Conservation (phyloP, 2,329 filamentous ascomycete genomes). For the Westerdykella aurantiaca region DNA sequence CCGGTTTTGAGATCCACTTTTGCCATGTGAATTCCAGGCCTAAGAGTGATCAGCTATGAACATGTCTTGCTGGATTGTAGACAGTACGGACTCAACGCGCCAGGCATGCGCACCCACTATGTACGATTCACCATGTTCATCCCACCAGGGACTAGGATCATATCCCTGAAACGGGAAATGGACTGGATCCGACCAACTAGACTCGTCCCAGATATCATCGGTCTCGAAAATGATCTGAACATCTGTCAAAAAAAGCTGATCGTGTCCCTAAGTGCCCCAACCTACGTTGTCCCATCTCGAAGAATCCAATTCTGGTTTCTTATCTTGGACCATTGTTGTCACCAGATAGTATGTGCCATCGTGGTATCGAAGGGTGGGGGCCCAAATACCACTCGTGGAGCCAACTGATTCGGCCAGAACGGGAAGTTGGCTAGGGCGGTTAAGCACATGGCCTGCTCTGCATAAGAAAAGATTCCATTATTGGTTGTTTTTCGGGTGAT, state of each 20-base stretch:
- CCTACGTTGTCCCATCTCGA: conserved; percentile 37
- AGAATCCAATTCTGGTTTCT: conserved; percentile 20
- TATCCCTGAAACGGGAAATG: conserved; percentile 48
- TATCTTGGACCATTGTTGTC: conserved; percentile 31
- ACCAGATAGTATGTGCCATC: conserved; percentile 40
- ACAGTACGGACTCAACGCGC: conserved; percentile 12
- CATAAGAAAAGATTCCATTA: neutral
- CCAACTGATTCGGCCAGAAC: conserved; percentile 30
- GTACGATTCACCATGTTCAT: conserved; percentile 51
- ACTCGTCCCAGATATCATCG: conserved; percentile 39
- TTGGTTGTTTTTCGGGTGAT: neutral
- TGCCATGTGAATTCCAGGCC: conserved; percentile 24
- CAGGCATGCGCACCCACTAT: conserved; percentile 34
- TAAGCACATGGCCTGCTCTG: conserved; percentile 27
- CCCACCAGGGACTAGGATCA: conserved; percentile 53
- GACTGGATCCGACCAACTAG: conserved; percentile 46
- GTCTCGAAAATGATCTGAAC: conserved; percentile 42
- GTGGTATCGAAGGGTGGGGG: conserved; percentile 38
- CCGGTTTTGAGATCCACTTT: conserved; percentile 34
- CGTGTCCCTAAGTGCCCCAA: neutral
- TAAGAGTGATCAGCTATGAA: conserved; percentile 3
- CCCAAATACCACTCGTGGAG: conserved; percentile 38
- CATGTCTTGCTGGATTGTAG: neutral
- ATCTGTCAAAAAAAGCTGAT: neutral
- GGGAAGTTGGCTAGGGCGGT: conserved; percentile 36